Evolutionary conservation across 139 green algal genomes (phyloP), one percentile per base, ranked within the genome.

Genomic region (Chlorella sp.): DNA sequence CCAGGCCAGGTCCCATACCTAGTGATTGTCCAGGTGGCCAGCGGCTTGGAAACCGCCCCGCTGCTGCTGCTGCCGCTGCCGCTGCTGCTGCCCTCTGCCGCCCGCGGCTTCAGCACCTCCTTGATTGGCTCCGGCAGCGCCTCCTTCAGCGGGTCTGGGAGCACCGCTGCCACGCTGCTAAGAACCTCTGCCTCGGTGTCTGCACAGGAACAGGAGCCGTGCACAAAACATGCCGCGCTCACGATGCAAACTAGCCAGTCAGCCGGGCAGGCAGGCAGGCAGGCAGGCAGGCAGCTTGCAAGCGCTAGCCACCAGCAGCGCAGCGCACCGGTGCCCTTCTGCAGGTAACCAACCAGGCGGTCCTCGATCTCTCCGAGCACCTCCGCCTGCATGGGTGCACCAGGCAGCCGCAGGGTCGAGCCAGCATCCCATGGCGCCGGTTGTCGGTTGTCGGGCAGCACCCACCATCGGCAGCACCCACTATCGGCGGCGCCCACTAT

Each of bases 161-260:
- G 91, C 20, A 91, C 65, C 15, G 89, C 89, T 18, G 85, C 87
- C 20, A 96, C 44, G 79, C 91, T 93, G 12, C 76, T 65, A 36
- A 95, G 79, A 23, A 95, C 85, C 44, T 94, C 93, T 18, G 78
- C 83, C 89, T 96, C 93, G 9, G 92, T 69, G 11, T 68, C 44
- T 51, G 44, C 44, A 51, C n/a, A n/a, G n/a, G n/a, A n/a, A n/a
- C n/a, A n/a, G n/a, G n/a, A n/a, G n/a, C n/a, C n/a, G n/a, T n/a
- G n/a, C n/a, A n/a, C n/a, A n/a, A n/a, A n/a, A n/a, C n/a, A n/a
- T n/a, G n/a, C n/a, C n/a, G n/a, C n/a, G n/a, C n/a, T n/a, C n/a
- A n/a, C n/a, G n/a, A n/a, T n/a, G n/a, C n/a, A n/a, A n/a, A n/a
- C n/a, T n/a, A n/a, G n/a, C n/a, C n/a, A n/a, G n/a, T n/a, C n/a